Conservation (phyloP, 495 filamentous ascomycete species). For the Penicillium desertorum region DNA sequence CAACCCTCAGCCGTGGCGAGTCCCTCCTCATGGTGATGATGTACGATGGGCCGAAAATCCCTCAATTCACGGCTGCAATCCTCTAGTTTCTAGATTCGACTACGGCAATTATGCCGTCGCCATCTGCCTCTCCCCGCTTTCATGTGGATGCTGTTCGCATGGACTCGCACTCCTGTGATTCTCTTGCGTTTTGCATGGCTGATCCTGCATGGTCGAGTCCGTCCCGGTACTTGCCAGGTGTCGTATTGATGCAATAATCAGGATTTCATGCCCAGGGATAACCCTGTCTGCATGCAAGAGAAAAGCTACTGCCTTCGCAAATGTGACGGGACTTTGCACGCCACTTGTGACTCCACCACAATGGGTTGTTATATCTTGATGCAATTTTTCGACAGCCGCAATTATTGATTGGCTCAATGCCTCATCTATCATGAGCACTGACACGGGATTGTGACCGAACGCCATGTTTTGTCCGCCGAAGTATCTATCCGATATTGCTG, state of each 20-base stretch:
- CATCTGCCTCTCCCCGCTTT: slow-evolving; percentile 39
- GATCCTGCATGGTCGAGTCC: slow-evolving; percentile 43
- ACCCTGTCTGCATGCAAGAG: slow-evolving; percentile 31
- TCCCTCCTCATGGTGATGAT: slow-evolving; percentile 33
- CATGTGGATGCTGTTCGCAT: slow-evolving; percentile 35
- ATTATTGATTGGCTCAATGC: slow-evolving; percentile 25
- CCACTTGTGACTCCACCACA: slow-evolving; percentile 25
- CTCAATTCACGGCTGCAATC: slow-evolving; percentile 37
- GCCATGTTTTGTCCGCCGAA: slow-evolving; percentile 14
- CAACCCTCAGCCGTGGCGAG: slow-evolving; percentile 42
- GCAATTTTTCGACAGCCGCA: slow-evolving; percentile 14
- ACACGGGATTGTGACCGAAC: slow-evolving; percentile 20
- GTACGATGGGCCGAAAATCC: slow-evolving; percentile 42
- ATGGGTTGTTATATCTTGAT: slow-evolving; percentile 15
- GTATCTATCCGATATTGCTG: slow-evolving; percentile 19
- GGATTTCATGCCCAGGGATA: slow-evolving; percentile 28
- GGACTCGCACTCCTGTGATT: slow-evolving; percentile 27
- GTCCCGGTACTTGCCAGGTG: slow-evolving; percentile 42
- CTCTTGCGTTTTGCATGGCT: slow-evolving; percentile 35
- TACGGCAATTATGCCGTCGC: slow-evolving; percentile 38
- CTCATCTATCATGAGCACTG: slow-evolving; percentile 22
- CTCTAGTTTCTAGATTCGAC: slow-evolving; percentile 31
- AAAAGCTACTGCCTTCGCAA: slow-evolving; percentile 22
- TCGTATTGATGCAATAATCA: slow-evolving; percentile 41
- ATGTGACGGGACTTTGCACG: slow-evolving; percentile 24